Evolutionary conservation across 108 stramenopile species (phyloP).

Genomic region (Skeletonema menzelii): DNA sequence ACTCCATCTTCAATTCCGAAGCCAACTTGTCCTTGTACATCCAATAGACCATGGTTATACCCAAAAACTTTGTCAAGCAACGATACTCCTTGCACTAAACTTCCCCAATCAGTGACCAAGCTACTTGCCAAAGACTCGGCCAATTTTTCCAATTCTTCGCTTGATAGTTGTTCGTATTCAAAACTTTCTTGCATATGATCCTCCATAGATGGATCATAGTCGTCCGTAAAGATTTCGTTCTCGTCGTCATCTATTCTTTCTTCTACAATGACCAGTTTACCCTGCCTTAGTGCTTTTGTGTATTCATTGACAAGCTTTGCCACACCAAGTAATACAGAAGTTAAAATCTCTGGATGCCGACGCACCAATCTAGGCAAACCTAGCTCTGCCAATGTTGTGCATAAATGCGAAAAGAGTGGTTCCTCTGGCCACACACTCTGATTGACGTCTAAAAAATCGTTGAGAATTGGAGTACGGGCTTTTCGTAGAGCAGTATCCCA

Average conservation of each 20-base stretch:
- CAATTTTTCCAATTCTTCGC: constrained; percentile 29
- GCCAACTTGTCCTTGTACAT: constrained; percentile 33
- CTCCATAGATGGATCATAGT: constrained; percentile 4
- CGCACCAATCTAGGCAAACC: constrained; percentile 63
- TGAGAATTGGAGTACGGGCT: constrained; percentile 11
- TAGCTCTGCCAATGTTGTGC: constrained; percentile 28
- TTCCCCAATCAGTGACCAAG: constrained; percentile 50
- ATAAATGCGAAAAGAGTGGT: constrained; percentile 54
- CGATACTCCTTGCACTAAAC: constrained; percentile 52
- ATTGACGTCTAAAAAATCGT: constrained; percentile 15
- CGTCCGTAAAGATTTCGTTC: constrained; percentile 25
- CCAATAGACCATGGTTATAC: constrained; percentile 58
- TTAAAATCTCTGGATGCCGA: constrained; percentile 62
- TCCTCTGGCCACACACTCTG: constrained; percentile 52
- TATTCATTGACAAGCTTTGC: constrained; percentile 49
- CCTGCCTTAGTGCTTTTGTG: constrained; percentile 9
- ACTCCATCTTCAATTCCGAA: constrained; percentile 75
- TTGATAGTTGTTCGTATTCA: constrained; percentile 20
- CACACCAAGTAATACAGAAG: constrained; percentile 51
- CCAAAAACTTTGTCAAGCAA: constrained; percentile 69
- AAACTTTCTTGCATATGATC: constrained; percentile 15
- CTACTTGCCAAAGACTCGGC: constrained; percentile 46
- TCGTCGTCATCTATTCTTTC: constrained; percentile 12
- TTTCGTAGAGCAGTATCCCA: constrained; percentile 33
- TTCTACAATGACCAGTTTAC: constrained; percentile 10